Conservation (phyloP, 148 eudicot species). For the Polygonum maritimum region DNA sequence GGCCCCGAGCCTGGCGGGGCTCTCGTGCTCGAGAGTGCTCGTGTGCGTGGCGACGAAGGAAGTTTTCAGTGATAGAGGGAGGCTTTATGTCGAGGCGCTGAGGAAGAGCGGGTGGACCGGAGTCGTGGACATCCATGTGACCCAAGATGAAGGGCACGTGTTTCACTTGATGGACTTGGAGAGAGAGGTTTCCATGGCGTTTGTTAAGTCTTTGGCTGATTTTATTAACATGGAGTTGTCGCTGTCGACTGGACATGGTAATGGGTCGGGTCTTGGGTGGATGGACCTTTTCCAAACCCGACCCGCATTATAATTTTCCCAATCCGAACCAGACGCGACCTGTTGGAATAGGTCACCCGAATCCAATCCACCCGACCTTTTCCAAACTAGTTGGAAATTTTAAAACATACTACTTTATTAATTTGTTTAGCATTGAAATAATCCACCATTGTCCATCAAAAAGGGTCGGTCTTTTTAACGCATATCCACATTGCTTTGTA, state of each 20-base stretch:
- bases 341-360: no score
- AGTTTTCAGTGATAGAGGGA: conserved; percentile 14
- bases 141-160: conserved; percentile 22
- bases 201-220: neutral
- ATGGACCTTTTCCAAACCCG: no score
- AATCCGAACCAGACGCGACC: no score
- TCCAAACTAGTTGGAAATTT: no score
- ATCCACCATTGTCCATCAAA: no score
- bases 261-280: no score
- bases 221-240: neutral
- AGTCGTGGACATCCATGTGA: conserved; percentile 20
- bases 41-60: conserved; percentile 29
- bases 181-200: neutral
- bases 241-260: conserved; percentile 21
- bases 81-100: conserved; percentile 22
- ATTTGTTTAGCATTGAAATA: no score
- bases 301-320: no score
- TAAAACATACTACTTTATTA: no score
- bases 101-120: conserved; percentile 37
- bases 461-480: no score
- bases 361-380: no score
- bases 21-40: conserved; percentile 25
- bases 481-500: no score
- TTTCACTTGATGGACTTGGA: conserved; percentile 19
- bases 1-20: conserved; percentile 9